Conservation (phyloP, 2,329 filamentous ascomycete species). For the Endoconidiophora laricicola region DNA sequence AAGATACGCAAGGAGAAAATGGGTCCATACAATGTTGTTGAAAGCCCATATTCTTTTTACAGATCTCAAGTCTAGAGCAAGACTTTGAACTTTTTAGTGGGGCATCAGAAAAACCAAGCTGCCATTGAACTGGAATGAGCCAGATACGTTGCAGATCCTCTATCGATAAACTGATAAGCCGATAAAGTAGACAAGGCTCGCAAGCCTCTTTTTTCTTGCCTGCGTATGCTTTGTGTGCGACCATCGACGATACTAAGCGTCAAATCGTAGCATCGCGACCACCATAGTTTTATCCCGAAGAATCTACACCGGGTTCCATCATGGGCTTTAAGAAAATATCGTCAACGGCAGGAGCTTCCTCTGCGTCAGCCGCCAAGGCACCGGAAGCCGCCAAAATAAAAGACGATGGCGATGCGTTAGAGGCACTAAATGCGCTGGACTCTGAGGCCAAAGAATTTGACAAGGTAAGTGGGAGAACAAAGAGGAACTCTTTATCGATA, state of each 20-base stretch:
- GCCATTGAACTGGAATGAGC: not conserved
- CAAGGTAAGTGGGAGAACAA: constrained; percentile 40
- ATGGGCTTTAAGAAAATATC: constrained; percentile 13
- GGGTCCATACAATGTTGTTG: not conserved
- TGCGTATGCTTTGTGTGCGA: too few relatives aligned
- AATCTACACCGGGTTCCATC: not conserved
- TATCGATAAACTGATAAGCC: too few relatives aligned
- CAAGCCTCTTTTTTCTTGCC: too few relatives aligned
- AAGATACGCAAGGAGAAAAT: not conserved
- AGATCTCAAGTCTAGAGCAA: not conserved
- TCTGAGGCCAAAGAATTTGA: constrained; percentile 78
- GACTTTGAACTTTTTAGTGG: constrained; percentile 5
- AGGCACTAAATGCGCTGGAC: constrained; percentile 67
- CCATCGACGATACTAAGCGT: too few relatives aligned
- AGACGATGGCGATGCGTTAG: constrained; percentile 33
- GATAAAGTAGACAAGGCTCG: too few relatives aligned
- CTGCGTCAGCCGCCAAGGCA: constrained; percentile 23
- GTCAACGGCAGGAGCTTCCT: constrained; percentile 21
- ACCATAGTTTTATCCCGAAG: not conserved
- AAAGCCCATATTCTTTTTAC: not conserved
- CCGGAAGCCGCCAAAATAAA: constrained; percentile 20
- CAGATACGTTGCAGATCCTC: too few relatives aligned
- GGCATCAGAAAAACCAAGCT: constrained; percentile 1
- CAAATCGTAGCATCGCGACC: too few relatives aligned
- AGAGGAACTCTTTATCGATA: too few relatives aligned